phyloP scores from a whole-genome alignment of 139 green algal species.

The Trebouxia sp. region DNA sequence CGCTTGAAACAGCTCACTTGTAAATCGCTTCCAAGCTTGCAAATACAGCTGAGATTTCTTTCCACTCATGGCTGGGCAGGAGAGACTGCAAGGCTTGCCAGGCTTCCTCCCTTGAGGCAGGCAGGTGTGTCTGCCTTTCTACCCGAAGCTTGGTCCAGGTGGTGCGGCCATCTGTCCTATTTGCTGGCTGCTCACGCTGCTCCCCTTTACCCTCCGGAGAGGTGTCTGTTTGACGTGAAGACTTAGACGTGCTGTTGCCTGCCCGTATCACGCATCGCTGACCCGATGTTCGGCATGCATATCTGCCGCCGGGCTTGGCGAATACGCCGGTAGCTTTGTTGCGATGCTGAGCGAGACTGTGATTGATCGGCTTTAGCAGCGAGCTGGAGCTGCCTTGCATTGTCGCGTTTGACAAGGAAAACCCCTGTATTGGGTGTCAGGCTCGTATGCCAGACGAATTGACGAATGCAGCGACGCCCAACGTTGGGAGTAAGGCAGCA shows the following conservation, averaged over 20 bases:
- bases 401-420: too few species aligned
- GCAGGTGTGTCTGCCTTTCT: slow-evolving; percentile 51
- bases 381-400: too few species aligned
- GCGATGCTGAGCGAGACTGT: too few species aligned
- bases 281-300: too few species aligned
- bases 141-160: slow-evolving; percentile 30
- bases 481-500: too few species aligned
- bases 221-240: neutral
- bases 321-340: too few species aligned
- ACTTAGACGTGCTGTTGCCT: neutral
- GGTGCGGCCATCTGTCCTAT: slow-evolving; percentile 13
- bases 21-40: slow-evolving; percentile 46
- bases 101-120: slow-evolving; percentile 56
- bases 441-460: too few species aligned
- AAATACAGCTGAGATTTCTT: slow-evolving; percentile 33
- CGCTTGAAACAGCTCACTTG: too few species aligned
- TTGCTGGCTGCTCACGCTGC: slow-evolving; percentile 25
- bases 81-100: slow-evolving; percentile 35
- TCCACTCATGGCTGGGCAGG: slow-evolving; percentile 31
- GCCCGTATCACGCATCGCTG: neutral
- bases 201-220: slow-evolving; percentile 3
- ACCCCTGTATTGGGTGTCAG: too few species aligned
- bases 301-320: neutral
- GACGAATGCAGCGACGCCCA: too few species aligned
- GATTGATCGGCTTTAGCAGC: too few species aligned